Percentiles rank a stretch among this genome's conserved stretches.
phyloP scores from a whole-genome alignment of 352 stramenopile genomes.

The Globisporangium iwayamae region DNA sequence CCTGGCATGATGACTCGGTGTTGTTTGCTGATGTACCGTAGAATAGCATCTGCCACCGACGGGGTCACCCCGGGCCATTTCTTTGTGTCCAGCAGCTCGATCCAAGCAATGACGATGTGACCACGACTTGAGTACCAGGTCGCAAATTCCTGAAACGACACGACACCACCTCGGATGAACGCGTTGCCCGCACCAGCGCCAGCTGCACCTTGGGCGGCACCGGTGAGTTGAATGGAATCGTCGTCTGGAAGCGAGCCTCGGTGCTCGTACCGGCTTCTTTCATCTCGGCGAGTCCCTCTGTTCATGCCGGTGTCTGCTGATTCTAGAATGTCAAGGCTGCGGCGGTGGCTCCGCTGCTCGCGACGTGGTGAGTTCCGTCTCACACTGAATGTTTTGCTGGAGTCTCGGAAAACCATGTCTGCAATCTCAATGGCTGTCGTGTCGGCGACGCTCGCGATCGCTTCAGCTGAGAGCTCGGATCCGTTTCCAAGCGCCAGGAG shows the following conservation, averaged over 20 bases:
- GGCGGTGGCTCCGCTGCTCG: conserved; percentile 34
- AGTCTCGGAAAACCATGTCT: conserved; percentile 81
- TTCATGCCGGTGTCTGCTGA: conserved; percentile 35
- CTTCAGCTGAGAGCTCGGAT: conserved; percentile 74
- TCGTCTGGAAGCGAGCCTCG: conserved; percentile 65
- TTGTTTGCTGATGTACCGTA: conserved; percentile 71
- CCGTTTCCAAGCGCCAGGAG: conserved; percentile 92
- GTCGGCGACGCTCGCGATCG: conserved; percentile 76
- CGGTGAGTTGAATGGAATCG: conserved; percentile 48
- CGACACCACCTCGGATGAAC: conserved; percentile 67
- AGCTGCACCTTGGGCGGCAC: conserved; percentile 45
- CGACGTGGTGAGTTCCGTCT: conserved; percentile 25
- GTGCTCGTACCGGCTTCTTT: conserved; percentile 55
- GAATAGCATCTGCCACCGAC: conserved; percentile 64
- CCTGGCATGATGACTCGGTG: conserved; percentile 46
- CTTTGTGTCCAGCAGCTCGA: conserved; percentile 79
- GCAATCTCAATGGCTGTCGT: conserved; percentile 80
- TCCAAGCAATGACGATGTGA: conserved; percentile 83
- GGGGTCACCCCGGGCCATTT: conserved; percentile 76
- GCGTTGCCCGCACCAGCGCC: conserved; percentile 61
- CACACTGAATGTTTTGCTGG: conserved; percentile 73
- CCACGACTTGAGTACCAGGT: conserved; percentile 83
- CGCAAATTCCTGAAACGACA: conserved; percentile 85
- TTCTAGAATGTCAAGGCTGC: conserved; percentile 56
- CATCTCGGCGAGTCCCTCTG: conserved; percentile 20